These are phyloP conservation scores for Selaginella tamariscina DNA, from an alignment of 75 land plant genomes.

Conservation along the genomic window DNA sequence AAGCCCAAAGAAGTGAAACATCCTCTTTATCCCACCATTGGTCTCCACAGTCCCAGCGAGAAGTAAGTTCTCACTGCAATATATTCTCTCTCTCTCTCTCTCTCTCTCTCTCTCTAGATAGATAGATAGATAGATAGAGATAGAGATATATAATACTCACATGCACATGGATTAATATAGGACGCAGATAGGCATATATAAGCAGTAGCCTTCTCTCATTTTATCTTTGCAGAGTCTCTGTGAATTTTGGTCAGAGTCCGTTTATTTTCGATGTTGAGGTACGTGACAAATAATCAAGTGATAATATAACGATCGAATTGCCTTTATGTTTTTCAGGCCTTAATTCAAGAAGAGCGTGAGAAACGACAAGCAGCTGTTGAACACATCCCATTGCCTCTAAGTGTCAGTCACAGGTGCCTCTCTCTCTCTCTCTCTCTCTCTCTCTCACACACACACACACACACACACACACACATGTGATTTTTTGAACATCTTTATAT, in stretches of 20 bases:
- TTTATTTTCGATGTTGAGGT: slow-evolving; percentile 82
- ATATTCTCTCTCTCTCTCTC: background rate
- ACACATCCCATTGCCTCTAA: slow-evolving; percentile 42
- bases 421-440: too few relatives aligned
- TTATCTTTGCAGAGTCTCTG: slow-evolving; percentile 41
- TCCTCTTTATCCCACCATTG: slow-evolving; percentile 72
- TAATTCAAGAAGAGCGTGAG: slow-evolving; percentile 47
- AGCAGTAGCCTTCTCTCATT: background rate
- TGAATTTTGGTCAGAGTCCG: slow-evolving; percentile 80
- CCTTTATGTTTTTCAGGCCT: slow-evolving; percentile 30
- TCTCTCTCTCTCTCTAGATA: background rate
- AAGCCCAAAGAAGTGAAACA: slow-evolving; percentile 53
- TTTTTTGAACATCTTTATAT: too few relatives aligned
- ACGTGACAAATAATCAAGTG: background rate
- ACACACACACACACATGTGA: too few relatives aligned
- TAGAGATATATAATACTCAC: too few relatives aligned
- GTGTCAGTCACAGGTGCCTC: slow-evolving; percentile 57
- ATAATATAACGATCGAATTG: background rate
- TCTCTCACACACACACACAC: too few relatives aligned
- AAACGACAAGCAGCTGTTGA: slow-evolving; percentile 48
- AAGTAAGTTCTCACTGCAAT: slow-evolving; percentile 47
- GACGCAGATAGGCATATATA: too few relatives aligned
- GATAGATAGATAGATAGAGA: too few relatives aligned
- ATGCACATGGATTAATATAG: too few relatives aligned
- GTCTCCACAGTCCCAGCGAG: slow-evolving; percentile 91